Evolutionary conservation across 2,329 filamentous ascomycete genomes (phyloP), one percentile per base, ranked within the genome.

Genomic region (Aspergillus alliaceus): DNA sequence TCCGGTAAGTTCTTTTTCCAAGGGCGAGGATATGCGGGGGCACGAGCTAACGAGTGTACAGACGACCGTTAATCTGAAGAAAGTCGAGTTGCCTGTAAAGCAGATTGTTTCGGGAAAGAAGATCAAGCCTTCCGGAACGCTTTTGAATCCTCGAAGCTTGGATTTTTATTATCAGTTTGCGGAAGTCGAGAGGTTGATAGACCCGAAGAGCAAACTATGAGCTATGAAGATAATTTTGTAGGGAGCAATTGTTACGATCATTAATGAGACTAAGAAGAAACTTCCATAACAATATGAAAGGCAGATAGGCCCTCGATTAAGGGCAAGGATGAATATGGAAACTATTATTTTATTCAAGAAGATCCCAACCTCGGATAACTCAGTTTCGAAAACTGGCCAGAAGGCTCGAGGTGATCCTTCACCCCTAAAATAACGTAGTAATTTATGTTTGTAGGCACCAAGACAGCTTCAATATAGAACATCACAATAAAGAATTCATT

Each of bases 61-160:
- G 86, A 90, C 87, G 0, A 95, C 90, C 0, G 86, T 95, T 60
- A 95, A 93, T 69, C 75, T 90, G 50, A 95, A 95, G 72, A 95
- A 95, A 73, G 90, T 95, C 4, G 90, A 95, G 71, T 66, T 95
- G 52, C 90, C 90, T 0, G 88, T 95, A 29, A 95, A 95, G 76
- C 88, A 90, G 68, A 95, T 95, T 61, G 87, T 95, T 1, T 91
- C 85, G 0, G 90, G 90, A 0, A 85, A 86, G 64, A 84, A 77
- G 24, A 84, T 95, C 69, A 91, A 89, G 73, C 84, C 90, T 0
- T 90, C 87, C 49, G 90, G 90, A 1, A 93, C 90, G 4, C 73
- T 95, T 66, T 75, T 89, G 53, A 95, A 96, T 67, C 90, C 90
- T 0, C 76, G 88, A 66, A 90, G 88, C 61, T 73, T 95, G 57